Conservation (phyloP, 768 basidiomycete genomes). For the Piloderma croceum region DNA sequence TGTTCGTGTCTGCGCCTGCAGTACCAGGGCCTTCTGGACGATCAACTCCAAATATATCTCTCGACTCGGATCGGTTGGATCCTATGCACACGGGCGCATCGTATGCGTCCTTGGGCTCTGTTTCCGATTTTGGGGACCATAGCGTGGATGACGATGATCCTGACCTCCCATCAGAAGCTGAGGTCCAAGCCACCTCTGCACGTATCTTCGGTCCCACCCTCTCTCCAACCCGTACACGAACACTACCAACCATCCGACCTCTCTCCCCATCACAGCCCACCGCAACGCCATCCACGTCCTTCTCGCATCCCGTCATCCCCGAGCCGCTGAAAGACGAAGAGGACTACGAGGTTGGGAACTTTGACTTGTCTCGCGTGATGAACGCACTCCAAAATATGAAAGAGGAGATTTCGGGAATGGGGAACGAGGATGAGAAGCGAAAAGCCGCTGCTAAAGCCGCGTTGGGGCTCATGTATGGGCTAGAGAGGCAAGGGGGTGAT, state of each 20-base stretch:
- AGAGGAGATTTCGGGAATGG: constrained; percentile 65
- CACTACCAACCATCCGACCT: constrained; percentile 27
- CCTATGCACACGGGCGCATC: constrained; percentile 25
- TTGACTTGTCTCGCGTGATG: constrained; percentile 61
- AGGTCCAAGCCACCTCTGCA: constrained; percentile 14
- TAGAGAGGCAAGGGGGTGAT: constrained; percentile 28
- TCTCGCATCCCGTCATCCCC: not conserved
- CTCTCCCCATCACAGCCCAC: not conserved
- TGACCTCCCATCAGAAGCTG: constrained; percentile 15
- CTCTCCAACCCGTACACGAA: constrained; percentile 57
- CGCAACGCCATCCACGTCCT: not conserved
- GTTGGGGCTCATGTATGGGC: constrained; percentile 66
- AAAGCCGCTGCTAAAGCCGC: constrained; percentile 69
- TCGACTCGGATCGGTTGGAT: constrained; percentile 13
- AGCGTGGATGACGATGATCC: constrained; percentile 14
- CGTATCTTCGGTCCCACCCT: constrained; percentile 39
- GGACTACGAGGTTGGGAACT: constrained; percentile 35
- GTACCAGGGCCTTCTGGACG: constrained; percentile 6
- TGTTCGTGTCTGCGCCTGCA: constrained; percentile 60
- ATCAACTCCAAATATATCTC: constrained; percentile 1
- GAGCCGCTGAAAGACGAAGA: constrained; percentile 5
- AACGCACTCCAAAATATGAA: constrained; percentile 63
- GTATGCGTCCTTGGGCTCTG: not conserved
- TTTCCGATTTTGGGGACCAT: too few relatives aligned
- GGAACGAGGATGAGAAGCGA: constrained; percentile 55